Conservation (phyloP, 2,329 filamentous ascomycete species). For the Ceratocystis lukuohia region DNA sequence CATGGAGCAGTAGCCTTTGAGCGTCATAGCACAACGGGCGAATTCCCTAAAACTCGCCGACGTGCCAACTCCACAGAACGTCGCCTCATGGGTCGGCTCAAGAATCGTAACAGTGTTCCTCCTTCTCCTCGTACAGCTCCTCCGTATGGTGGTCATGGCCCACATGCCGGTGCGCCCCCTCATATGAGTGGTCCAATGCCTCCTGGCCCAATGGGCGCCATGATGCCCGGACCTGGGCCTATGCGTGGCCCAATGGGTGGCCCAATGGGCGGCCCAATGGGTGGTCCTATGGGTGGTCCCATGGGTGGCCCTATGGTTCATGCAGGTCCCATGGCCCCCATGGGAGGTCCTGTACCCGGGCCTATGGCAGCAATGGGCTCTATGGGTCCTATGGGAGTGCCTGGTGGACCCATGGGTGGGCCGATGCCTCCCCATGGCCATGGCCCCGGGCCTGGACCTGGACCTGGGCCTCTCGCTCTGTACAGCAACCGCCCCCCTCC, state of each 20-base stretch:
- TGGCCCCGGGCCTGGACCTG: too few relatives aligned
- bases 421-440: conserved; percentile 11
- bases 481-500: conserved; percentile 13
- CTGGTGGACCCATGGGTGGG: conserved; percentile 13
- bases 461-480: conserved; percentile 10
- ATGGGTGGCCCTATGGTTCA: neutral
- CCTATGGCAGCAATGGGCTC: conserved; percentile 9
- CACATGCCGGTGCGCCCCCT: neutral
- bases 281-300: neutral
- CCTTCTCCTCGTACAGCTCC: conserved; percentile 17
- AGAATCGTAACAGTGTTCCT: conserved; percentile 16
- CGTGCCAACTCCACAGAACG: conserved; percentile 11
- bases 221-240: too few relatives aligned
- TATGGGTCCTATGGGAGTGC: conserved; percentile 14
- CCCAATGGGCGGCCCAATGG: neutral
- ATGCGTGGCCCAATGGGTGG: conserved; percentile 11
- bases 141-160: conserved; percentile 10
- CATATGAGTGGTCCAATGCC: neutral
- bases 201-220: neutral
- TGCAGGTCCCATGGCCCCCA: neutral
- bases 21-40: conserved; percentile 16
- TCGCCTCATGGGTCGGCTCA: conserved; percentile 10
- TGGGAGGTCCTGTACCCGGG: conserved; percentile 2
- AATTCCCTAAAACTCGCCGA: conserved; percentile 17
- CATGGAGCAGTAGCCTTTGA: conserved; percentile 5